A percentile compares a stretch with the other conserved stretches of the same genome.
Evolutionary conservation across 208 protist species (phyloP).

Genomic region (Wallacemonas sp.): DNA sequence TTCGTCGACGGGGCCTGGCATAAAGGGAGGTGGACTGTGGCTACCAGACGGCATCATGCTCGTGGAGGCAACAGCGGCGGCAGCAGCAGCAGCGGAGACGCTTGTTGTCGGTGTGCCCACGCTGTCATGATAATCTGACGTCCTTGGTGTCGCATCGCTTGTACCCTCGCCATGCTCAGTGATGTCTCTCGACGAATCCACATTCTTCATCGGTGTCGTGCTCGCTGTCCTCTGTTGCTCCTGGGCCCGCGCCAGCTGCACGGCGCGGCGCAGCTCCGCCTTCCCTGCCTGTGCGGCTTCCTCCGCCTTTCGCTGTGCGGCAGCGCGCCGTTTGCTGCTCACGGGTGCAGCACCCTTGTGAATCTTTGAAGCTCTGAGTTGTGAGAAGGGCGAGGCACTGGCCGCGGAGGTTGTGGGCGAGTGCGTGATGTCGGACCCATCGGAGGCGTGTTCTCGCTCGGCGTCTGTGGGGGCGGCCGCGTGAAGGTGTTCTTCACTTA

Average conservation of each 20-base stretch:
- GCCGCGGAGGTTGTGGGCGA: neutral
- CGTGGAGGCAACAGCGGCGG: neutral
- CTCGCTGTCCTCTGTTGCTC: neutral
- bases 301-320: neutral
- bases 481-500: too few species aligned
- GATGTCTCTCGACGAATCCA: too few species aligned
- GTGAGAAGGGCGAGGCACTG: neutral
- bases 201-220: neutral
- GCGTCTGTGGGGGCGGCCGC: neutral
- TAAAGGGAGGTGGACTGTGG: neutral
- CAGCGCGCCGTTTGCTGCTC: neutral
- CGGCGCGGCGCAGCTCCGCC: neutral
- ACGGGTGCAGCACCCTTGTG: conserved; percentile 2
- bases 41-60: neutral
- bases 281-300: conserved; percentile 5
- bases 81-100: neutral
- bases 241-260: neutral
- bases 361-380: neutral
- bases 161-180: neutral
- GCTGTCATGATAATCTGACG: neutral
- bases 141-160: neutral
- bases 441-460: neutral
- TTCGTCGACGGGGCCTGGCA: neutral
- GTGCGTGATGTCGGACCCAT: neutral
- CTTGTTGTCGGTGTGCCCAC: neutral